phyloP scores from a whole-genome alignment of 2,329 filamentous ascomycete species.

The Cladosporium austrohemisphaericum region DNA sequence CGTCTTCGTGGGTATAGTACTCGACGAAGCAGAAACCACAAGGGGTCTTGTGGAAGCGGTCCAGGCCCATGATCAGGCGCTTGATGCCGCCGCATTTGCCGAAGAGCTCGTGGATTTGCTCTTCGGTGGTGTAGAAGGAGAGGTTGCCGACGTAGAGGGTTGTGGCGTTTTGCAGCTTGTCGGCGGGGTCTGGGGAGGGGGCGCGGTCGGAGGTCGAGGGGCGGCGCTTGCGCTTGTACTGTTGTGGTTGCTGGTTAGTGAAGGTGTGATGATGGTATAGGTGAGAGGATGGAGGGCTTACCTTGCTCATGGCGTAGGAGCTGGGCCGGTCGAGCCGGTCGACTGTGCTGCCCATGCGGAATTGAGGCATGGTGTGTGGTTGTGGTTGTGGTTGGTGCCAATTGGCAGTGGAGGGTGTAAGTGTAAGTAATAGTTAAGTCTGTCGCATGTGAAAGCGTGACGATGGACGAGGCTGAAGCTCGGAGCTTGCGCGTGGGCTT shows the following conservation, averaged over 20 bases:
- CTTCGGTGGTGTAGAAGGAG: conserved; percentile 79
- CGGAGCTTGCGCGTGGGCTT: not conserved
- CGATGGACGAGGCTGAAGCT: not conserved
- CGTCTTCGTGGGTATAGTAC: conserved; percentile 97
- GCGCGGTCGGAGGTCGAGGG: conserved; percentile 53
- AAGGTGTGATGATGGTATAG: not conserved
- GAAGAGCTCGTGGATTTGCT: conserved; percentile 82
- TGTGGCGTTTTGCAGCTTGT: conserved; percentile 80
- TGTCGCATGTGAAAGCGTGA: conserved; percentile 7
- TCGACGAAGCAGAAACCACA: conserved; percentile 99
- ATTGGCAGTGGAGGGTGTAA: not conserved
- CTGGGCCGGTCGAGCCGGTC: conserved; percentile 91
- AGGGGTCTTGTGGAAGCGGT: conserved; percentile 94
- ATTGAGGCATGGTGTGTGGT: conserved; percentile 42
- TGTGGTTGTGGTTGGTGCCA: not conserved
- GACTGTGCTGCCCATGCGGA: conserved; percentile 64
- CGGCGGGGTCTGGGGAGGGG: conserved; percentile 59
- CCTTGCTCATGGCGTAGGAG: conserved; percentile 84
- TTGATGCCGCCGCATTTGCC: conserved; percentile 87
- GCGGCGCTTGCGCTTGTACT: conserved; percentile 68
- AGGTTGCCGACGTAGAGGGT: conserved; percentile 98
- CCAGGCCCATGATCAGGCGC: conserved; percentile 93
- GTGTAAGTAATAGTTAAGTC: not conserved
- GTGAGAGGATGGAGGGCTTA: conserved; percentile 41
- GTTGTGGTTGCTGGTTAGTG: conserved; percentile 20